A percentile compares a stretch with the other conserved stretches of the same genome.
Evolutionary conservation across 305 asterid species (phyloP).

Genomic region (Fraxinus ornus): DNA sequence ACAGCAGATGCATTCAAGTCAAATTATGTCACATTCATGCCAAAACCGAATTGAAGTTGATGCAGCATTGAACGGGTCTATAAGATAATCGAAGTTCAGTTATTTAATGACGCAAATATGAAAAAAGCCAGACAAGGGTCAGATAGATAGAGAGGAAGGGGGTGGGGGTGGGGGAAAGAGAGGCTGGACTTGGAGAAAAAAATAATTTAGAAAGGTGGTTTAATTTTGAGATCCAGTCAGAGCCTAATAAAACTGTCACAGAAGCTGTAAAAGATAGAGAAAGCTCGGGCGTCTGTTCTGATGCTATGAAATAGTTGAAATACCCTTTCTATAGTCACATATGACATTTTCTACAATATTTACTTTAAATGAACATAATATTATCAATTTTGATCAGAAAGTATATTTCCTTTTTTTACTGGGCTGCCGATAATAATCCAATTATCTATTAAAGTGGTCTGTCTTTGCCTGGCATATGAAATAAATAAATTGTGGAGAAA

Average conservation of each 20-base stretch:
- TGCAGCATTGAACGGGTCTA: background rate
- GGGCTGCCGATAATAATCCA: background rate
- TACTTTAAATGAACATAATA: background rate
- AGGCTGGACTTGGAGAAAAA: background rate
- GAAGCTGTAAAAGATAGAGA: background rate
- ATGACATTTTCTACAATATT: background rate
- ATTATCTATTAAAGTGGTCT: background rate
- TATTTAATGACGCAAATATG: background rate
- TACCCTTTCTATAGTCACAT: background rate
- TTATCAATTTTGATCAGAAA: background rate
- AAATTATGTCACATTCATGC: background rate
- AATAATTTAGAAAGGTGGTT: background rate
- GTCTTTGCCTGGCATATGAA: background rate
- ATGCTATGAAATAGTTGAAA: background rate
- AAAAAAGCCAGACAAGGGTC: background rate
- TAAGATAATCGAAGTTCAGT: background rate
- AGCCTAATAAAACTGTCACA: background rate
- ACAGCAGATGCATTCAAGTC: background rate
- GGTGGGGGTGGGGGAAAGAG: background rate
- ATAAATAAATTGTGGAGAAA: background rate
- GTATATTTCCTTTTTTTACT: background rate
- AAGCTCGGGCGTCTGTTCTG: background rate
- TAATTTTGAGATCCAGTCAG: background rate
- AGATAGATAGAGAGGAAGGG: background rate
- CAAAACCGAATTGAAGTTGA: background rate